Evolutionary conservation across 2,329 filamentous ascomycete species (phyloP), one percentile per base, ranked within the genome.

Genomic region (Verticillium dahliae): DNA sequence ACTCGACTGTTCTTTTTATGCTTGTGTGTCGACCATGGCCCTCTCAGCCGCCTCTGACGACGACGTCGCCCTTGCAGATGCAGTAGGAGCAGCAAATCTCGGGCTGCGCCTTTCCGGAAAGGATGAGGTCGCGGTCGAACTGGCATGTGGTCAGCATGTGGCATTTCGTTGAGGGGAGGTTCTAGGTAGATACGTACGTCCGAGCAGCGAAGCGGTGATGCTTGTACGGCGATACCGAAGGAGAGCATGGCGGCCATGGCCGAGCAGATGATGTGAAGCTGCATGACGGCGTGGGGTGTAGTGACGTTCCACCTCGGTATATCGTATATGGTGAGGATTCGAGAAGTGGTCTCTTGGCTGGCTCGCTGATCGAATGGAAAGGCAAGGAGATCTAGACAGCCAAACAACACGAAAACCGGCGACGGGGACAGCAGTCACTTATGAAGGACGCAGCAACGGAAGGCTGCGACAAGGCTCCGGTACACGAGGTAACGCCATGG

Each of bases 41-140:
- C 39, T n/a, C 22, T 68, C 69, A 75, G 60, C 73, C 75, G 69
- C 81, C 80, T 10, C 75, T 74, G 59, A 81, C 68, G 54, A 83
- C 78, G 57, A 83, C 78, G 62, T 81, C 77, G 60, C 77, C 77
- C 61, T 80, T 79, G 71, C 81, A 84, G 38, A 72, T 72, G 58
- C 82, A 81, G 64, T 84, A 83, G n/a, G 78, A 79, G 69, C 82
- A 85, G 70, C 82, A 84, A 13, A 72, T 77, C 34, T 81, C 78
- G n/a, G 80, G 75, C 22, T 76, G 74, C 62, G 81, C 72, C 34
- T 76, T 69, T 60, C 81, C 80, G 34, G 72, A 77, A 56, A 84
- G 75, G 45, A 84, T 84, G 14, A 71, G 68, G 65, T 79, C 78
- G 59, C 75, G 67, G 63, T 73, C 75, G 15, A 67, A 61, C 72